Conservation (phyloP, 2,329 filamentous ascomycete genomes). For the Fusarium sp. region DNA sequence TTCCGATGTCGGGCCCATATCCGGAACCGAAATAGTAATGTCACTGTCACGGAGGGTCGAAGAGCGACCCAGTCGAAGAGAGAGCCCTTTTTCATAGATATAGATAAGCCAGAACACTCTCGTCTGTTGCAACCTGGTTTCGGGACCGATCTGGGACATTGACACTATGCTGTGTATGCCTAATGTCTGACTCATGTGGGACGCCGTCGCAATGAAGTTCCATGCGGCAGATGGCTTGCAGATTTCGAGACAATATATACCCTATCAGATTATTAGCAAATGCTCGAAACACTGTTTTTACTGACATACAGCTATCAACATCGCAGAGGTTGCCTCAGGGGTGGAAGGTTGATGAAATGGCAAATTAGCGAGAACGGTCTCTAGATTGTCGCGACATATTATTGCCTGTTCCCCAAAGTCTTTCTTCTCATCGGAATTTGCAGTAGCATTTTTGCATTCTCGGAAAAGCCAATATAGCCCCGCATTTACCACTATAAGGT, state of each 20-base stretch:
- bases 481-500: not conserved
- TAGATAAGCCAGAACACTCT: not conserved
- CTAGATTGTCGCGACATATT: constrained; percentile 44
- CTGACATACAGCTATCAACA: constrained; percentile 13
- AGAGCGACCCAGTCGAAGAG: not conserved
- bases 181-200: not conserved
- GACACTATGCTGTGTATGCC: not conserved
- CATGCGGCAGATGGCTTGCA: constrained; percentile 1
- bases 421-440: constrained; percentile 12
- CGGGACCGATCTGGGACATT: not conserved
- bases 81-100: not conserved
- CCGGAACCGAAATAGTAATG: not conserved
- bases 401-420: constrained; percentile 33
- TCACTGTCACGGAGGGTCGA: not conserved
- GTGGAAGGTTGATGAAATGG: constrained; percentile 46
- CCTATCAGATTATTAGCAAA: not conserved
- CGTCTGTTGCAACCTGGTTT: not conserved
- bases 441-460: not conserved
- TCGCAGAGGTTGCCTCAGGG: constrained; percentile 33
- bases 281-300: accelerated
- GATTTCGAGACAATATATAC: not conserved
- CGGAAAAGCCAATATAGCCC: not conserved
- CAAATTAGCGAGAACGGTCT: constrained; percentile 45
- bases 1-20: not conserved
- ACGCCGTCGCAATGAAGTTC: not conserved